Base-by-base conservation (phyloP, 495 filamentous ascomycete species). In the Chaetomidium leptoderma region DNA sequence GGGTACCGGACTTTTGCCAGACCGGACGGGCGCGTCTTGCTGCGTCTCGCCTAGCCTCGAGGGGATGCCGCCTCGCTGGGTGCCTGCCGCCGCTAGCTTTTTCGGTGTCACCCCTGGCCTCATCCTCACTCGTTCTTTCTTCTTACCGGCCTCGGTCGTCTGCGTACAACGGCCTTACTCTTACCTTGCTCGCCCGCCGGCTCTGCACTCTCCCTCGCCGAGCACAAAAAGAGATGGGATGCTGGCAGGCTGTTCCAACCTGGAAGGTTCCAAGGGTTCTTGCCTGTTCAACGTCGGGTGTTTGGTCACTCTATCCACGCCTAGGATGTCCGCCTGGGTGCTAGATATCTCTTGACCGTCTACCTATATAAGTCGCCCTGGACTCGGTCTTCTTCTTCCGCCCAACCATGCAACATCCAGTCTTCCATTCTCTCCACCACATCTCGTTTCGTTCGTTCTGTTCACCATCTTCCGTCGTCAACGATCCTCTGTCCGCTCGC, bases 121-220 rank as follows among this genome's bases (percentile, higher is more conserved):
- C 19, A 35, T 36, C 32, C 21, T 46, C 32, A 55, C 53, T 46
- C 54, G 54, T 14, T 37, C 54, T 11, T 57, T 27, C 33, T 27
- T 23, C 54, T 57, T 57, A 39, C 44, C 54, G 33, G 43, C 30
- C 29, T 17, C 53, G 32, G 53, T 30, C 21, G 33, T 29, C 16
- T 32, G 54, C 43, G 33, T 57, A 27, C 42, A 26, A 33, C 24
- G 26, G 44, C 14, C 32, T 35, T 57, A 24, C 26, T 8, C 30
- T 36, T 8, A 4, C 35, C 11, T 23, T 30, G 13, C 26, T 37
- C 10, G 40, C 43, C 30, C 42, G 42, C 53, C 54, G n/a, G 54
- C 17, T 42, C 44, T 57, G 54, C 54, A 49, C 44, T 48, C 37
- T 30, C 32, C 45, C 54, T 49, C 54, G 35, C 10, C 44, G 42